Base-by-base conservation (phyloP, 1,139 yeast genomes). In the Lodderomyces oxycetoniae region DNA sequence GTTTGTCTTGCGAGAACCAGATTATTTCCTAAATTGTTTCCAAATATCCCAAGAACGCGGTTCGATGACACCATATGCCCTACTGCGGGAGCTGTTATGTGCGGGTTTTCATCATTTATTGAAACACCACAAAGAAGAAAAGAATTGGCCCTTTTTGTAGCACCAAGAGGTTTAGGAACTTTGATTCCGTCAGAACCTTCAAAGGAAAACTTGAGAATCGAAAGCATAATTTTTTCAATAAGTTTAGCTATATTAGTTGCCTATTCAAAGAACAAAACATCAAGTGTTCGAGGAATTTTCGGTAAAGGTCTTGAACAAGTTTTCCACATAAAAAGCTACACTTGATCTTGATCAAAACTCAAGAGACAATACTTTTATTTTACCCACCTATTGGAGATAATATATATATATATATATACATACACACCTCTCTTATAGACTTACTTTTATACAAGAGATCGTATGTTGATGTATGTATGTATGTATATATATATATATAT, bases 101-200 rank as follows among this genome's bases (percentile, higher is more conserved):
- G 64, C 41, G 68, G 68, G 10, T 55, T 60, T 36, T 57, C 66
- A 31, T 49, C 62, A 17, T 57, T 61, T 35, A 47, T 62, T 12
- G 68, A 62, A 32, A 47, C 55, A 1, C 50, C 59, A 6, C 60
- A 50, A 35, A 48, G 68, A 28, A 53, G 68, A 31, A 61, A 61
- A 42, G 68, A 62, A 42, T 59, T 62, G 55, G 67, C 67, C 0
- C 49, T 62, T 30, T 62, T 62, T 40, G 67, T 61, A 17, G 63
- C 66, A 4, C 68, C 68, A 3, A 41, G 64, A 32, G 68, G 63
- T 5, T 45, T 61, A 38, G 67, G 67, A 5, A 61, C 67, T 9
- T 39, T 62, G 25, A 52, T 61, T 6, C 55, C 63, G 5, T 33
- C 56, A 7, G 59, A 55, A 15, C 49, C 59, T 4, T 45, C 63